Conservation (phyloP, 2,329 filamentous ascomycete species). For the Colletotrichum eremochloae region DNA sequence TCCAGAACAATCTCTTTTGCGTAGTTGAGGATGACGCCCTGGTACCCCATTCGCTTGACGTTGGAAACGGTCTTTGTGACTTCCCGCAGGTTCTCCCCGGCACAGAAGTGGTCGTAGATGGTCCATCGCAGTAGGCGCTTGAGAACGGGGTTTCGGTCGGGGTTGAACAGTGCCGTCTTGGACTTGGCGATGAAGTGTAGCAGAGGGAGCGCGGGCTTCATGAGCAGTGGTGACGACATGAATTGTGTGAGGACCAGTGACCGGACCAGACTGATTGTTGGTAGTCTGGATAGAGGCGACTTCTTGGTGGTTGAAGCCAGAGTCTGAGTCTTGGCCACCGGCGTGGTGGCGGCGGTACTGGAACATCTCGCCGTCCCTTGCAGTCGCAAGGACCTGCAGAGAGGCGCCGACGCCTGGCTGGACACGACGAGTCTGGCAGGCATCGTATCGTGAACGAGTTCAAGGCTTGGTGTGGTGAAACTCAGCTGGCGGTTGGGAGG, state of each 20-base stretch:
- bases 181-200: constrained; percentile 35
- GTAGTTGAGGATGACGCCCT: constrained; percentile 88
- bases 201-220: constrained; percentile 28
- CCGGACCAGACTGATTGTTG: constrained; percentile 19
- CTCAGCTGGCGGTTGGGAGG: neutral
- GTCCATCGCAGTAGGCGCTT: constrained; percentile 81
- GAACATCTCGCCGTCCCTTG: constrained; percentile 23
- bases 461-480: neutral
- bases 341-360: constrained; percentile 34
- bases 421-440: constrained; percentile 14
- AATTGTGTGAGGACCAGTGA: constrained; percentile 35
- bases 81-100: constrained; percentile 79
- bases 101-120: constrained; percentile 93
- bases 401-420: constrained; percentile 21
- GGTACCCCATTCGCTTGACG: constrained; percentile 82
- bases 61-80: constrained; percentile 74
- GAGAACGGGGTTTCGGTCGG: constrained; percentile 81
- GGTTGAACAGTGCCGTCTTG: constrained; percentile 62
- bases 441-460: constrained; percentile 36
- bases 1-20: constrained; percentile 83
- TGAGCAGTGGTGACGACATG: constrained; percentile 28
- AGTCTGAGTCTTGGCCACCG: constrained; percentile 20
- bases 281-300: constrained; percentile 28
- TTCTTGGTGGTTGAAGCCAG: constrained; percentile 6
- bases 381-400: constrained; percentile 22